phyloP scores from a whole-genome alignment of 2,329 filamentous ascomycete species.

The Thelonectria blattea region DNA sequence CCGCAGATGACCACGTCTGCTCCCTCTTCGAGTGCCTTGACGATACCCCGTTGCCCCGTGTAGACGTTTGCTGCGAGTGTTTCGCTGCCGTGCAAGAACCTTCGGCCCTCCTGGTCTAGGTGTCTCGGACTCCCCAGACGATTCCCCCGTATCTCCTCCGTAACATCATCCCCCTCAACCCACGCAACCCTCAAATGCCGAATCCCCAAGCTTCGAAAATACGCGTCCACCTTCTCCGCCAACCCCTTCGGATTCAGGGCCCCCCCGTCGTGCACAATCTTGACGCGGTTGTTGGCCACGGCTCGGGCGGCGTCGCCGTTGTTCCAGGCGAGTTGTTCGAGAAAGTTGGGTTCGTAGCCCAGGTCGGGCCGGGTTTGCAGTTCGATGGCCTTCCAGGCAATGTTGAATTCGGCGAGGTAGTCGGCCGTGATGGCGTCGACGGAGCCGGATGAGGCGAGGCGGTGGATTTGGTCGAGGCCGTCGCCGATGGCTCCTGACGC shows the following conservation, averaged over 20 bases:
- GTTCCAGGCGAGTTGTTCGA: constrained; percentile 48
- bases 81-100: constrained; percentile 8
- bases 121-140: constrained; percentile 26
- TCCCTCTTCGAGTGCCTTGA: constrained; percentile 44
- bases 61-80: constrained; percentile 51
- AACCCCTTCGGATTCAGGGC: constrained; percentile 60
- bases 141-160: constrained; percentile 36
- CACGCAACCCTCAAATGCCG: constrained; percentile 44
- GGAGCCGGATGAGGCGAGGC: constrained; percentile 31
- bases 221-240: constrained; percentile 44
- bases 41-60: constrained; percentile 54
- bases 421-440: constrained; percentile 45
- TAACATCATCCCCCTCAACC: constrained; percentile 48
- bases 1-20: constrained; percentile 53
- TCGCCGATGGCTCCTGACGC: constrained; percentile 38
- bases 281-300: constrained; percentile 54
- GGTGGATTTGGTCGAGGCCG: constrained; percentile 36
- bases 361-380: constrained; percentile 37
- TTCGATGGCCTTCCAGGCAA: constrained; percentile 48
- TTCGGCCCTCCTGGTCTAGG: constrained; percentile 18
- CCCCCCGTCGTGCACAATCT: constrained; percentile 62
- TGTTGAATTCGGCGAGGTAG: constrained; percentile 53
- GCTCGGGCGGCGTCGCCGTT: constrained; percentile 37
- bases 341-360: constrained; percentile 45
- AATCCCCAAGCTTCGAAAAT: constrained; percentile 30